Percentiles rank a stretch among this genome's conserved stretches.
phyloP scores from a whole-genome alignment of 495 filamentous ascomycete genomes.

The Chaetomium tenue region DNA sequence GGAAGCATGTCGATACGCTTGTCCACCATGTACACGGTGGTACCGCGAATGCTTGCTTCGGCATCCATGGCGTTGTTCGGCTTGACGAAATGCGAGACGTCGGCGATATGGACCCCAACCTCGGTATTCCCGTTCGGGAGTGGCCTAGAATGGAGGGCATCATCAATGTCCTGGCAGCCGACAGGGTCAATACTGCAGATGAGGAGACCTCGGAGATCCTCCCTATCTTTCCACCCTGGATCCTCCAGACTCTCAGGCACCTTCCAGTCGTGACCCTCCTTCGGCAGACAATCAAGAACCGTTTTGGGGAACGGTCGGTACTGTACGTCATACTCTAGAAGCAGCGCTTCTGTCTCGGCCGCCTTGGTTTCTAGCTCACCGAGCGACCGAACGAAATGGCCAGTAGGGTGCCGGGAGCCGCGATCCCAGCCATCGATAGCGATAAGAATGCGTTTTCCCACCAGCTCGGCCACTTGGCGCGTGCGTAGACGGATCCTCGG shows the following conservation, averaged over 20 bases:
- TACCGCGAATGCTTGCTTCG: constrained; percentile 89
- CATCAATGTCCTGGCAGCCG: constrained; percentile 96
- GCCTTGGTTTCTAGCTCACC: constrained; percentile 93
- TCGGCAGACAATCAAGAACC: constrained; percentile 87
- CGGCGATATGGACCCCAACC: constrained; percentile 98
- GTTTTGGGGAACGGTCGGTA: constrained; percentile 96
- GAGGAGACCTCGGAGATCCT: constrained; percentile 78
- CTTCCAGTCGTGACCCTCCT: constrained; percentile 90
- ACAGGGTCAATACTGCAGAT: constrained; percentile 97
- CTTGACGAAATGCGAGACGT: constrained; percentile 97
- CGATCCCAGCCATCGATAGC: constrained; percentile 95
- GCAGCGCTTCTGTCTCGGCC: constrained; percentile 90
- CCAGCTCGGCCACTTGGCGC: constrained; percentile 77
- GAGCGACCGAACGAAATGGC: constrained; percentile 89
- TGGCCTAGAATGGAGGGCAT: constrained; percentile 82
- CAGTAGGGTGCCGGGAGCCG: constrained; percentile 84
- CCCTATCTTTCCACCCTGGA: constrained; percentile 77
- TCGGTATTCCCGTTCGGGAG: constrained; percentile 93
- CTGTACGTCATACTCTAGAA: constrained; percentile 95
- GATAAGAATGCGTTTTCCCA: constrained; percentile 91
- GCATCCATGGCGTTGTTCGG: constrained; percentile 95
- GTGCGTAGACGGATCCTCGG: constrained; percentile 94
- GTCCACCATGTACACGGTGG: constrained; percentile 95
- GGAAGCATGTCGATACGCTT: constrained; percentile 99
- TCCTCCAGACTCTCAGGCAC: constrained; percentile 75